Evolutionary conservation across 306 rosid species (phyloP), one percentile per base, ranked within the genome.

Genomic region (Amphicarpaea edgeworthii): DNA sequence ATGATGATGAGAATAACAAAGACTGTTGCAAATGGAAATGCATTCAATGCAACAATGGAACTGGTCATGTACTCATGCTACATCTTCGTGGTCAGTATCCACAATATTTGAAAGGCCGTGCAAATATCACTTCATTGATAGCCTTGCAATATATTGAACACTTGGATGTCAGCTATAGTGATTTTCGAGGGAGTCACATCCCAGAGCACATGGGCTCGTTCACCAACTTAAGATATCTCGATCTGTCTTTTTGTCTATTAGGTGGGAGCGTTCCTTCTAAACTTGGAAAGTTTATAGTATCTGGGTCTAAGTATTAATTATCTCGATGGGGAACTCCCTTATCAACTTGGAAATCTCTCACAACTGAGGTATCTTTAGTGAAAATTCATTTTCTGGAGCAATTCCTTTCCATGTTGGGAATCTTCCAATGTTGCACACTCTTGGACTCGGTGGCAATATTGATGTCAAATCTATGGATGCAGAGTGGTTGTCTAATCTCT

Each of bases 11-110:
- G 0, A 51, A 8, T 0, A 51, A 9, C 4, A 3, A 0, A 7
- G 65, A 70, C 20, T 70, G 76, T 8, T 70, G 76, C 51, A 19
- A 3, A 10, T 70, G 76, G 51, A 19, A 37, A 37, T 37, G 65
- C 24, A 37, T 70, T 51, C 20, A 7, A 19, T 51, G 76, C 37
- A 7, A 8, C 64, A 34, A 70, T 19, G 15, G 37, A 19, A 70
- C 65, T 0, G 76, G 50, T 51, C 76, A 51, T 34, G 50, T 51
- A 0, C 21, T 0, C 3, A 12, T 7, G 0, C 76, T 50, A 30
- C 1, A 49, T 19, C 61, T 69, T 0, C 62, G 1, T 30, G 75
- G 30, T 10, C 8, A 0, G 3, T 0, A 32, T 11, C 0, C 46
- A 11, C 46, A 9, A 8, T 49, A 47, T 69, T 50, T 69, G 61